A percentile compares a stretch with the other conserved stretches of the same genome.
Evolutionary conservation across 345 rosid species (phyloP).

Genomic region (Citrus maxima): DNA sequence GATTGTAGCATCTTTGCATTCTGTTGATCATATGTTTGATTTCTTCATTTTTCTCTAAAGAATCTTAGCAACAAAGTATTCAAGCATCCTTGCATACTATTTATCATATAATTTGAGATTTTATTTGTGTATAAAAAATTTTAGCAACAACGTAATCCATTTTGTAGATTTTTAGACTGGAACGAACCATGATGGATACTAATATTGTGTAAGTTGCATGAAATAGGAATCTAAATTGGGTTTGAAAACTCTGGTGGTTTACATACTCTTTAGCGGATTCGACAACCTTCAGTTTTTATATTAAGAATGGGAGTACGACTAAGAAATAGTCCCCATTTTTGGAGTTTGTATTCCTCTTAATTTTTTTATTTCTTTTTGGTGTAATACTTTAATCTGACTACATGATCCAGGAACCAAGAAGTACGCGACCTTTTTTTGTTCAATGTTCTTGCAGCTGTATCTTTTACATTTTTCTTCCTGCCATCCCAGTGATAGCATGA

Average conservation of each 20-base stretch:
- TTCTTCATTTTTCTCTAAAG: background rate
- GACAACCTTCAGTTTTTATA: too few relatives aligned
- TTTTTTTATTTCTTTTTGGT: background rate
- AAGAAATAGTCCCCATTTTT: too few relatives aligned
- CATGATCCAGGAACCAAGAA: background rate
- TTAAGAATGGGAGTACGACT: too few relatives aligned
- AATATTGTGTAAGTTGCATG: background rate
- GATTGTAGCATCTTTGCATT: background rate
- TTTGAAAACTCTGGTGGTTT: background rate
- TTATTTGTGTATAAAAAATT: too few relatives aligned
- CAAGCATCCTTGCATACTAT: too few relatives aligned
- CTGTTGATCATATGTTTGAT: background rate
- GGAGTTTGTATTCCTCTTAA: background rate
- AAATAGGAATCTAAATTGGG: background rate
- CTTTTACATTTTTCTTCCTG: background rate
- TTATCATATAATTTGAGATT: too few relatives aligned
- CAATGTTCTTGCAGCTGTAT: background rate
- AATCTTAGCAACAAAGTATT: too few relatives aligned
- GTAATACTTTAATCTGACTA: background rate
- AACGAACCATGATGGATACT: background rate
- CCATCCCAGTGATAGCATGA: background rate
- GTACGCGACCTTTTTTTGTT: background rate
- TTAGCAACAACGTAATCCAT: background rate
- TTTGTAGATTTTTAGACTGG: background rate
- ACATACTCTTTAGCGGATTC: too few relatives aligned